Evolutionary conservation across 495 filamentous ascomycete genomes (phyloP), one percentile per base, ranked within the genome.

Genomic region (Aspergillus funiculosus): DNA sequence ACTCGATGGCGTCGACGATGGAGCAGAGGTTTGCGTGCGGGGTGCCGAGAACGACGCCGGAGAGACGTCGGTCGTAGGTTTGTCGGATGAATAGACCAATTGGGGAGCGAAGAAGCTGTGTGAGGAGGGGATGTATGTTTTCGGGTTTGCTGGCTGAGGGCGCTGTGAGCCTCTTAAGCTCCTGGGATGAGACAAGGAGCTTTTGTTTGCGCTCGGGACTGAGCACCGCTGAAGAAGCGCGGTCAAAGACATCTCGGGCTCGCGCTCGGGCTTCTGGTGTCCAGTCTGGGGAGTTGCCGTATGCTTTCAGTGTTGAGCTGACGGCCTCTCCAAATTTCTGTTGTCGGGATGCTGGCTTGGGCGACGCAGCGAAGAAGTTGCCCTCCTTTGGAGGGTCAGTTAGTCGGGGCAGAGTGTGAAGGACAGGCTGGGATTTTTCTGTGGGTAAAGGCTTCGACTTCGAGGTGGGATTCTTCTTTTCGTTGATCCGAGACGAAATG

Each of bases 81-180:
- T 83, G 79, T 24, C 85, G 77, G 57, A 96, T 86, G 2, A 80
- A 74, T 43, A 63, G 64, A n/a, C 89, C 90, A 25, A 82, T 29
- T 2, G 76, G 73, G 2, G 77, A 66, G 19, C 63, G 67, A 5
- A 73, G 64, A 24, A 67, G 24, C n/a, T 60, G 60, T 6, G 54
- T 59, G 15, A 72, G 36, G 18, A 72, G 31, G 6, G 67, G 67
- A 39, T 71, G 53, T n/a, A 68, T 39, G 22, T 64, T 57, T 24
- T 65, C 67, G 17, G 68, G 63, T 34, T 66, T 66, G 13, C 49
- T 50, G 8, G 62, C 58, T 27, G 58, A 51, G 2, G 60, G 56
- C 6, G 54, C 61, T 0, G 67, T 65, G 35, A 73, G 62, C 25
- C 70, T 20, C 38, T 68, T 72, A 30, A 69, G 40, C 13, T 71